Evolutionary conservation across 176 grass and related monocot species (phyloP), one percentile per base, ranked within the genome.

Genomic region (Zoysia japonica): DNA sequence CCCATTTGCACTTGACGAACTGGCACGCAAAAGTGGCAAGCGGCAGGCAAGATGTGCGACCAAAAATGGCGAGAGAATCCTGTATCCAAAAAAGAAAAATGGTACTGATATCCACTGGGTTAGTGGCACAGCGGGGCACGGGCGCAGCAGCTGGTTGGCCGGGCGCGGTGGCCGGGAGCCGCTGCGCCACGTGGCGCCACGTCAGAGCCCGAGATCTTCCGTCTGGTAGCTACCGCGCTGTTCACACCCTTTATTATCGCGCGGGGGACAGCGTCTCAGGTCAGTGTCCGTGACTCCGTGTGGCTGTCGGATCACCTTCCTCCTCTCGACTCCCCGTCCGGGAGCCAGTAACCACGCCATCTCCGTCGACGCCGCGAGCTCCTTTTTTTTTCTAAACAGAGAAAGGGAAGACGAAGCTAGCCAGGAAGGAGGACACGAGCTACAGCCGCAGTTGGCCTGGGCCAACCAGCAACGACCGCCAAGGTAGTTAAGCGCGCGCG

Each of bases 1-100:
- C 76, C 69, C 51, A 19, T 7, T 61, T 17, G 42, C 13, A 48
- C 4, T 47, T 63, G 80, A 52, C 16, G 12, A 61, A 12, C 35
- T 54, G 12, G 54, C 86, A 88, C 54, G 81, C 51, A 79, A 84
- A 28, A 69, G 75, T 7, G 47, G 45, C 7, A 42, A 66, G 28
- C 28, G 28, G 28, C 28, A 28, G 28, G 70, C 9, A 44, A 72
- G 67, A 28, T 28, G 10, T n/a, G 54, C 35, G 46, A 78, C 6
- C 38, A 10, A 17, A 54, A 43, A 78, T 78, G 37, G 19, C 39
- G 3, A 28, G 7, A 28, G 17, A 28, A 10, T 4, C 11, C 10
- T 60, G 9, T 56, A n/a, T n/a, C 16, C 16, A 56, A 7, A 17
- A 19, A n/a, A n/a, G 52, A 6, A 55, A 55, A 28, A 1, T 28